These are phyloP conservation scores for Salix viminalis DNA, from an alignment of 345 rosid species.

Conservation along the genomic window DNA sequence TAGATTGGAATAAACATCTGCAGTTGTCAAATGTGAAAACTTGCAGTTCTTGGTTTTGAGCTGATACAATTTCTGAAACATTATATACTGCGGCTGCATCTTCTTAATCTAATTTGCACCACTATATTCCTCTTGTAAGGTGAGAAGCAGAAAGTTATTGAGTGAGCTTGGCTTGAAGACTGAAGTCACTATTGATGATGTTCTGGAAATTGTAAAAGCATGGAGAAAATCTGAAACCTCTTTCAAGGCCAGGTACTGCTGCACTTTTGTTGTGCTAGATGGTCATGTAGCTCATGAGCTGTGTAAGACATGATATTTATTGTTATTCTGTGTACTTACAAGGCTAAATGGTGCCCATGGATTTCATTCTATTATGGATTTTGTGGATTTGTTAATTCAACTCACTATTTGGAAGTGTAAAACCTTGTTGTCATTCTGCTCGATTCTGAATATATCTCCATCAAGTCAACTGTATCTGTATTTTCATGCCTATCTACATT, in stretches of 20 bases:
- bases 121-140: slow-evolving; percentile 38
- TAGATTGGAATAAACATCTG: neutral
- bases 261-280: slow-evolving; percentile 3
- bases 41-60: neutral
- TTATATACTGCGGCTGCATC: neutral
- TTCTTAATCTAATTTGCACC: slow-evolving; percentile 1
- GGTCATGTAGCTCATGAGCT: neutral
- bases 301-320: neutral
- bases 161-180: slow-evolving; percentile 70
- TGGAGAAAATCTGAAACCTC: slow-evolving; percentile 51
- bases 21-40: neutral
- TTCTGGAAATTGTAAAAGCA: slow-evolving; percentile 43
- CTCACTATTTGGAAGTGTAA: neutral
- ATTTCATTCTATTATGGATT: neutral
- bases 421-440: neutral
- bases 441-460: neutral
- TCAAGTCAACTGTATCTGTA: neutral
- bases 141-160: slow-evolving; percentile 55
- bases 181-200: slow-evolving; percentile 57
- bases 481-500: neutral
- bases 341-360: neutral
- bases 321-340: neutral
- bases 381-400: neutral
- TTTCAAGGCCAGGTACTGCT: slow-evolving; percentile 67
- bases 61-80: neutral